These are phyloP conservation scores for Cyberlindnera americana DNA, from an alignment of 805 yeast species.

Conservation along the genomic window DNA sequence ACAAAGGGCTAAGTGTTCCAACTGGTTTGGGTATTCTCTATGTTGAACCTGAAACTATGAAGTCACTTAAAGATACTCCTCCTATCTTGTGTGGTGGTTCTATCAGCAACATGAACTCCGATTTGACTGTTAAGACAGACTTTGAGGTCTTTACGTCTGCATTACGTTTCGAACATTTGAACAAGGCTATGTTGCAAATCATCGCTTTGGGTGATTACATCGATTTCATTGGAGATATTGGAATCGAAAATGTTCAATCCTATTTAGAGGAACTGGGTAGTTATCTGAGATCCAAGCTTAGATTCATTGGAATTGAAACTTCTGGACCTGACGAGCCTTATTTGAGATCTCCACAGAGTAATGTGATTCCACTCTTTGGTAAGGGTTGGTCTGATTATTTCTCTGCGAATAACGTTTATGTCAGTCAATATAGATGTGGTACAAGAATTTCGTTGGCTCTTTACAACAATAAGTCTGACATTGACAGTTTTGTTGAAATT, in stretches of 20 bases:
- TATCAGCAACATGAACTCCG: not conserved
- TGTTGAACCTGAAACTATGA: not conserved
- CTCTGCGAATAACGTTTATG: not conserved
- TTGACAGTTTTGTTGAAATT: not conserved
- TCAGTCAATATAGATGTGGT: not conserved
- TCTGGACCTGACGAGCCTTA: not conserved
- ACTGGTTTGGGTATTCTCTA: not conserved
- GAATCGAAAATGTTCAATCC: not conserved
- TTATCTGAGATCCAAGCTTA: not conserved
- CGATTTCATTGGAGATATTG: not conserved
- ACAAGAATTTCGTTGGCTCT: not conserved
- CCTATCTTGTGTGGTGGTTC: constrained; percentile 1
- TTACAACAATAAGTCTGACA: not conserved
- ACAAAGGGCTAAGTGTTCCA: not conserved
- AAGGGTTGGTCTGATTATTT: not conserved
- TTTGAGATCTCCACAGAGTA: not conserved
- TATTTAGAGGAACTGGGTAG: not conserved
- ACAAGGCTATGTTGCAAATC: not conserved
- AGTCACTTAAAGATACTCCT: not conserved
- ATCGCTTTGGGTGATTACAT: not conserved
- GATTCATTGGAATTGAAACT: not conserved
- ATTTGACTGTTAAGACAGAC: not conserved
- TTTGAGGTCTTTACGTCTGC: not conserved
- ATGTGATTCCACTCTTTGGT: not conserved
- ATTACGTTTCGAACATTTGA: not conserved